Percentiles rank a stretch among this genome's conserved stretches.
phyloP scores from a whole-genome alignment of 768 basidiomycete species.

The Pleurotus djamor region DNA sequence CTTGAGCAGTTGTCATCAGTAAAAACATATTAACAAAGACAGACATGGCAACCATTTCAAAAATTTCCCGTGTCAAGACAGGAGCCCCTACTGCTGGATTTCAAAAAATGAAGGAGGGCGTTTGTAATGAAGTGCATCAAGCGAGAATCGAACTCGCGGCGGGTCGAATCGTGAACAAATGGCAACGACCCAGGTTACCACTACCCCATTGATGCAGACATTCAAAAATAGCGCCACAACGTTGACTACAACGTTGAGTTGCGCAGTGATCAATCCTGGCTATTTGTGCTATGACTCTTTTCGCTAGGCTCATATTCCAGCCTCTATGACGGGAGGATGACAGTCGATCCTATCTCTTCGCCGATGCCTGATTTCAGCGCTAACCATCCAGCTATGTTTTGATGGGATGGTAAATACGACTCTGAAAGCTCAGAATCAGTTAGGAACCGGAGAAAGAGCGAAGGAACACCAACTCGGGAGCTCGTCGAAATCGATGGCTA shows the following conservation, averaged over 20 bases:
- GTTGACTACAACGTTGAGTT: too few relatives aligned
- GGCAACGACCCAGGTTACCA: background rate
- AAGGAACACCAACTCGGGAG: background rate
- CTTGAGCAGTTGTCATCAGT: background rate
- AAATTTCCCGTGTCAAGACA: background rate
- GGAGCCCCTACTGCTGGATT: background rate
- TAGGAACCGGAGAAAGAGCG: background rate
- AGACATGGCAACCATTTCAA: background rate
- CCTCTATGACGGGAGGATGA: slow-evolving; percentile 7
- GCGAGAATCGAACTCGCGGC: background rate
- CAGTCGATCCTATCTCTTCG: background rate
- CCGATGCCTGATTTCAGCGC: slow-evolving; percentile 5
- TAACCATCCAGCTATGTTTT: slow-evolving; percentile 5
- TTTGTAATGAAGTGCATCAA: background rate
- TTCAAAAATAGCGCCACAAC: too few relatives aligned
- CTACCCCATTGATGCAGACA: background rate
- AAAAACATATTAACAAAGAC: background rate
- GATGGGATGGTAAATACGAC: slow-evolving; percentile 4
- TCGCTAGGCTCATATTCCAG: background rate
- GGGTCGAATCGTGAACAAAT: background rate
- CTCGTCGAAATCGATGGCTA: background rate
- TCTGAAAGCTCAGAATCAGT: background rate
- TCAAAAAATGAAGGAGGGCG: background rate
- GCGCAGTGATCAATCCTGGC: background rate
- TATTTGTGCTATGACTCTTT: background rate